Conservation (phyloP, 352 stramenopile genomes). For the Phytophthora sojae region DNA sequence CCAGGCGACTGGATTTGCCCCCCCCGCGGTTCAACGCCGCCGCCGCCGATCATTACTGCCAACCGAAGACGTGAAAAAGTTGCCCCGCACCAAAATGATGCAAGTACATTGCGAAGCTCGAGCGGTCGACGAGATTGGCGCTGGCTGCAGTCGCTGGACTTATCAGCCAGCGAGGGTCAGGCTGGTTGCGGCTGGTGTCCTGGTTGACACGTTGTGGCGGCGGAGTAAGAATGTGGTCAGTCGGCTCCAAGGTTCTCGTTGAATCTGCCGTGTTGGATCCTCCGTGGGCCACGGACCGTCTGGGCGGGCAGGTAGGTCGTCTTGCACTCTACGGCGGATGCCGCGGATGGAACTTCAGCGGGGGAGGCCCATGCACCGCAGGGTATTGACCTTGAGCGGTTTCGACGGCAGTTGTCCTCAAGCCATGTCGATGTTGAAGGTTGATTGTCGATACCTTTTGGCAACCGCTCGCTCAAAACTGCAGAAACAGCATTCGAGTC, state of each 20-base stretch:
- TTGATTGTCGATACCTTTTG: conserved; percentile 35
- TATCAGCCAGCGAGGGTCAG: conserved; percentile 13
- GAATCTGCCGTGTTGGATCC: neutral
- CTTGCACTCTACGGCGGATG: too few species aligned
- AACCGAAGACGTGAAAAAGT: conserved; percentile 4
- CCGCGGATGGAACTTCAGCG: conserved; percentile 8
- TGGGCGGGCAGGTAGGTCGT: neutral
- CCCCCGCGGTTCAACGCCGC: neutral
- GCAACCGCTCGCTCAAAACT: neutral
- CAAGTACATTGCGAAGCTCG: conserved; percentile 11
- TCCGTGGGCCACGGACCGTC: too few species aligned
- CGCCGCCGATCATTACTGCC: neutral
- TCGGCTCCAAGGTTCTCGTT: neutral
- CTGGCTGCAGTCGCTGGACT: conserved; percentile 26
- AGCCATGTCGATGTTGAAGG: conserved; percentile 15
- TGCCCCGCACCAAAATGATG: conserved; percentile 15
- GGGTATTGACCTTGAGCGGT: neutral
- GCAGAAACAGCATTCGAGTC: neutral
- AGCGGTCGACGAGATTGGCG: conserved; percentile 11
- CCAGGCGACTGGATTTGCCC: neutral
- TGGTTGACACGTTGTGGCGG: conserved; percentile 26
- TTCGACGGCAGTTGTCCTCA: neutral
- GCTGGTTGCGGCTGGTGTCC: neutral
- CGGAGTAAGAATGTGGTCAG: conserved; percentile 35
- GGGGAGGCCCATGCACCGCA: neutral